Evolutionary conservation across 192 early-diverging fungal species (phyloP), one percentile per base, ranked within the genome.

Genomic region (Podila epicladia): DNA sequence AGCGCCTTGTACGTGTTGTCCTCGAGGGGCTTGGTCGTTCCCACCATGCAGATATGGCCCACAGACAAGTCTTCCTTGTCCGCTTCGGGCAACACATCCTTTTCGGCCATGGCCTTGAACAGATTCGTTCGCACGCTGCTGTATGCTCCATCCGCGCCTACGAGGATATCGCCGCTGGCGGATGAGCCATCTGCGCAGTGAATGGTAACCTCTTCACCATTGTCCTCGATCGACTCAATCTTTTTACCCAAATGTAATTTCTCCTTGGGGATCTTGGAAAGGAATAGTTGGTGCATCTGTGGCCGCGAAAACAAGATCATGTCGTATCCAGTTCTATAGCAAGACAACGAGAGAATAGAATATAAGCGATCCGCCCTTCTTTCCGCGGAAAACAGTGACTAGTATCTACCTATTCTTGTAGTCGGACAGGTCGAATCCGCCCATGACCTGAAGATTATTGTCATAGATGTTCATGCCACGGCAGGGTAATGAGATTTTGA

Each of bases 101-200:
- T 61, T 5, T 28, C 31, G 6, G 29, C 59, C 59, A 61, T 26
- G 26, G 5, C 11, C 29, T 61, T 28, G 31, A 32, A 61, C 31
- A 61, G 31, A 19, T 31, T 61, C 29, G 66, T 60, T 5, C 71
- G 71, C 4, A 72, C 62, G 26, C 24, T 32, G 28, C 62, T 65
- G 50, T 63, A 65, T 13, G 61, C 71, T 12, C 71, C 71, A 64
- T 72, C 71, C 12, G 71, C 71, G 24, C 71, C 71, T 31, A 72
- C 48, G 12, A 72, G 51, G 24, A 72, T 58, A 35, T 72, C 71
- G 15, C 71, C 71, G 35, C 24, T 31, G 37, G 49, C 62, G 26
- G 37, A 53, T 26, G 50, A 28, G 9, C 71, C 71, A 32, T 72
- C 63, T 24, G 37, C 26, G 5, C 51, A 62, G 22, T 35, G 37